Conservation (phyloP, 306 rosid genomes). For the Comarum palustre region DNA sequence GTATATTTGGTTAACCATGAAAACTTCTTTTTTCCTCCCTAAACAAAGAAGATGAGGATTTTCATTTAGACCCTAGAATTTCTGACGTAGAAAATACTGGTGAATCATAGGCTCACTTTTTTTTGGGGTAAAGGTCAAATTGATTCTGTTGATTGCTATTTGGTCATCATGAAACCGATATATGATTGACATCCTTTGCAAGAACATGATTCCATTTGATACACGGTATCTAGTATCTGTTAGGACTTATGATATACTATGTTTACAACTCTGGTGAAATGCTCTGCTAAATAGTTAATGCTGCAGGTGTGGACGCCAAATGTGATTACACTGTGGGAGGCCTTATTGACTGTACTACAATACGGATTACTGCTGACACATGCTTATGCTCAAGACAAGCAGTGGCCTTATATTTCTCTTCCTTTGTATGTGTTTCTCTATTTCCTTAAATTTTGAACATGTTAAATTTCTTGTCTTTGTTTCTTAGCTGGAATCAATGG, state of each 20-base stretch:
- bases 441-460: not conserved
- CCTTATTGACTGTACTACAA: slow-evolving; percentile 79
- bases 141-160: not conserved
- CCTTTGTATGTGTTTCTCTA: slow-evolving; percentile 56
- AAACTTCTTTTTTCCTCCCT: not conserved
- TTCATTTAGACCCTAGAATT: not conserved
- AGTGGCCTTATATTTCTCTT: slow-evolving; percentile 85
- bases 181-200: not conserved
- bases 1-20: slow-evolving; percentile 13
- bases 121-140: not conserved
- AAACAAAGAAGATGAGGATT: not conserved
- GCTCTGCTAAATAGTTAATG: slow-evolving; percentile 16
- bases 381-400: slow-evolving; percentile 98
- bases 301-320: slow-evolving; percentile 91
- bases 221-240: not conserved
- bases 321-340: slow-evolving; percentile 84
- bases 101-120: not conserved
- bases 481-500: slow-evolving; percentile 5
- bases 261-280: slow-evolving; percentile 20
- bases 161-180: not conserved
- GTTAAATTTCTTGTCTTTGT: not conserved
- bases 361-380: slow-evolving; percentile 77
- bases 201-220: not conserved
- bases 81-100: not conserved
- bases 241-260: slow-evolving; percentile 1